Evolutionary conservation across 768 basidiomycete genomes (phyloP).

Genomic region (Trametes coccinea): DNA sequence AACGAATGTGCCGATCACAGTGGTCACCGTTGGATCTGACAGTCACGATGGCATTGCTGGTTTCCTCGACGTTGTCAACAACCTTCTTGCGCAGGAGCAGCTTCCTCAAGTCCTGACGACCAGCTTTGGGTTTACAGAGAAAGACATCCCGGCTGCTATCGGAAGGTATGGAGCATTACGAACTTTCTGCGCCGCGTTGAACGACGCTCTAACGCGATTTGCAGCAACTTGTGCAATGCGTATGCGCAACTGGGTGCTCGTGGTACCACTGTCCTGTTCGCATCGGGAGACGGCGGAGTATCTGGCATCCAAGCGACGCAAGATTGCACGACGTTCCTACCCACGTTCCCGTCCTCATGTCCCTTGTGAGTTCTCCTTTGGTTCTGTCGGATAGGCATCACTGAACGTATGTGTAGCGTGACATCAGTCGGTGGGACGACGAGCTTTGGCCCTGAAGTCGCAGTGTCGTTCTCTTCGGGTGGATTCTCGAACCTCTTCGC

Average conservation of each 20-base stretch:
- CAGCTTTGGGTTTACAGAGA: constrained; percentile 50
- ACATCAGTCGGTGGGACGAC: constrained; percentile 39
- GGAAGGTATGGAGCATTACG: constrained; percentile 28
- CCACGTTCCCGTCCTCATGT: constrained; percentile 38
- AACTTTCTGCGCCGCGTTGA: constrained; percentile 44
- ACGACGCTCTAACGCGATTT: constrained; percentile 33
- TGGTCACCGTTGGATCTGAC: constrained; percentile 33
- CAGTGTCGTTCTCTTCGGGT: constrained; percentile 33
- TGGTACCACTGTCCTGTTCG: constrained; percentile 38
- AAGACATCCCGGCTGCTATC: constrained; percentile 37
- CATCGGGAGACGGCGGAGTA: constrained; percentile 40
- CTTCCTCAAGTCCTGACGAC: constrained; percentile 37
- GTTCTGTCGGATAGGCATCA: too few relatives aligned
- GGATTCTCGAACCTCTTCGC: constrained; percentile 40
- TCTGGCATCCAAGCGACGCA: constrained; percentile 21
- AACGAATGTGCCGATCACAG: constrained; percentile 31
- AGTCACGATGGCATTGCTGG: constrained; percentile 14
- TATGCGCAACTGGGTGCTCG: constrained; percentile 38
- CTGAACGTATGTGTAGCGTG: constrained; percentile 23
- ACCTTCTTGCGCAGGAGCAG: constrained; percentile 22
- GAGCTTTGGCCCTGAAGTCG: constrained; percentile 36
- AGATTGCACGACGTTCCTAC: constrained; percentile 31
- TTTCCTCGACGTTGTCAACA: constrained; percentile 34
- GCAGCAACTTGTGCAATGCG: constrained; percentile 35
- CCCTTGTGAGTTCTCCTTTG: constrained; percentile 30